These are phyloP conservation scores for Citrullus mucosospermus DNA, from an alignment of 306 rosid genomes.

Conservation along the genomic window DNA sequence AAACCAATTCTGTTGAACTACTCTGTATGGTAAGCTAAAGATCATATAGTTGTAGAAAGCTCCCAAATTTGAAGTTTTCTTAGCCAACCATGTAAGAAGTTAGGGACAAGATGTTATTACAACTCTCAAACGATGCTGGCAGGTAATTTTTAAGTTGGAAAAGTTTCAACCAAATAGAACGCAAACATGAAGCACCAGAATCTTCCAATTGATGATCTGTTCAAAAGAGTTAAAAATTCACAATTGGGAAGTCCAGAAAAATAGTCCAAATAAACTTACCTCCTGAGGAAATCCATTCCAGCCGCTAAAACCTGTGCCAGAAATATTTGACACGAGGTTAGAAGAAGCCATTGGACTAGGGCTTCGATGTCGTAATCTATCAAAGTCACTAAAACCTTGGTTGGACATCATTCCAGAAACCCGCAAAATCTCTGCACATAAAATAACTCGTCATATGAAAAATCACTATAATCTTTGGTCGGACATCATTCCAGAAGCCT, in stretches of 20 bases:
- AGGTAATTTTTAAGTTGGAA: background rate
- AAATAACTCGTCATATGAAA: constrained; percentile 8
- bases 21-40: background rate
- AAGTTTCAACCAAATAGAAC: background rate
- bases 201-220: background rate
- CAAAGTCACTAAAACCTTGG: constrained; percentile 95
- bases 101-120: background rate
- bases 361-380: constrained; percentile 88
- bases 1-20: background rate
- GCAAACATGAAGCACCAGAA: background rate
- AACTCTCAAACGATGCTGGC: background rate
- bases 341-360: constrained; percentile 99
- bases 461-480: constrained; percentile 87
- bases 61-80: background rate
- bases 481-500: constrained; percentile 86
- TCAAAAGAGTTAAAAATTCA: background rate
- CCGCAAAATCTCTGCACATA: constrained; percentile 45
- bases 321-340: constrained; percentile 65
- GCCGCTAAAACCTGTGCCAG: constrained; percentile 65
- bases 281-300: constrained; percentile 91
- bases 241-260: background rate
- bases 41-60: background rate
- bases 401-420: constrained; percentile 95
- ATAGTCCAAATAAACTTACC: constrained; percentile 28
- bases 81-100: background rate